Percentiles rank a stretch among this genome's conserved stretches.
Evolutionary conservation across 345 rosid species (phyloP).

Genomic region (Viola odorata): DNA sequence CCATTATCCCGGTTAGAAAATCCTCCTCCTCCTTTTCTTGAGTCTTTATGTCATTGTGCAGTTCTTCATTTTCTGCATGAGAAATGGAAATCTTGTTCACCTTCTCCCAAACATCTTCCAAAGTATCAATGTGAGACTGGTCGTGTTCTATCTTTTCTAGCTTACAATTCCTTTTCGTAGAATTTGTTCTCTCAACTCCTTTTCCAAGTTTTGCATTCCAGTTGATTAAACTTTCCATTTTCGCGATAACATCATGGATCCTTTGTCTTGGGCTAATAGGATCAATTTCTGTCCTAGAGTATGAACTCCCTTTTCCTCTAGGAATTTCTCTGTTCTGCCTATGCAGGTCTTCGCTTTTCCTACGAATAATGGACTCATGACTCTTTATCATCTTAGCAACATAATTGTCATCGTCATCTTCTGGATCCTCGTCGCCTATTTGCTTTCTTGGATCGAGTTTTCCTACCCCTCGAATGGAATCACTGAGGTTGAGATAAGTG

Average conservation of each 20-base stretch:
- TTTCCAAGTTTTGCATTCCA: slow-evolving; percentile 26
- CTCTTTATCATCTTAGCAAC: slow-evolving; percentile 59
- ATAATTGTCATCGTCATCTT: slow-evolving; percentile 20
- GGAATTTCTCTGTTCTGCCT: slow-evolving; percentile 19
- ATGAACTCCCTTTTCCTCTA: slow-evolving; percentile 13
- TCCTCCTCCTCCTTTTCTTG: slow-evolving; percentile 40
- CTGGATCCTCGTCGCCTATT: slow-evolving; percentile 8
- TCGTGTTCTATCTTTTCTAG: slow-evolving; percentile 3
- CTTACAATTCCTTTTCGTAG: not conserved
- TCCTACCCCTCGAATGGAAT: slow-evolving; percentile 9
- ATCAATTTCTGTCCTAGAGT: slow-evolving; percentile 26
- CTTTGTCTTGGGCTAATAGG: slow-evolving; percentile 22
- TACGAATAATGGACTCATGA: slow-evolving; percentile 55
- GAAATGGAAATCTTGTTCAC: slow-evolving; percentile 22
- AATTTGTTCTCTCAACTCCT: slow-evolving; percentile 3
- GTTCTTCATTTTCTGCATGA: slow-evolving; percentile 20
- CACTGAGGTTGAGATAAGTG: not conserved
- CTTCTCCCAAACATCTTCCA: slow-evolving; percentile 43
- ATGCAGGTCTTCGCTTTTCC: slow-evolving; percentile 38
- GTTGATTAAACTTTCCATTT: slow-evolving; percentile 35
- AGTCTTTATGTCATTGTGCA: slow-evolving; percentile 18
- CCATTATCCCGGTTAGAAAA: slow-evolving; percentile 27
- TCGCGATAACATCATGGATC: slow-evolving; percentile 35
- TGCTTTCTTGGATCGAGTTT: slow-evolving; percentile 2
- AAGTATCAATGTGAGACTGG: slow-evolving; percentile 12